Percentiles rank a stretch among this genome's conserved stretches.
phyloP scores from a whole-genome alignment of 1,284 basidiomycete species.

The Rhodofomes roseus region DNA sequence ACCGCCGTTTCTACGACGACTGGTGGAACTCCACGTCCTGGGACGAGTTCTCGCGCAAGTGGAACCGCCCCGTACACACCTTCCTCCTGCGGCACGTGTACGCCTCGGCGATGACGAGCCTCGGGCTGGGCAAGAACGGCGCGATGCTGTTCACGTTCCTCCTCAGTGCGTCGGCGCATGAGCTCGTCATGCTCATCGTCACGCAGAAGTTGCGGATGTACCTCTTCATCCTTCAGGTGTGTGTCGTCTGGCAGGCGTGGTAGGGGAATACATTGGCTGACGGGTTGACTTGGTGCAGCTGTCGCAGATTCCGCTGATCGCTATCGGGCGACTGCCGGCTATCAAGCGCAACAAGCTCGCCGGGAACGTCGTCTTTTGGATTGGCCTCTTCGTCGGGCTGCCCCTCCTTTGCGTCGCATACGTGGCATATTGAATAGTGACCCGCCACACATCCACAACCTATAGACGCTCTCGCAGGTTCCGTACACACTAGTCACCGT shows the following conservation, averaged over 20 bases:
- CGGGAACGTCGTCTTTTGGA: constrained; percentile 89
- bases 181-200: constrained; percentile 96
- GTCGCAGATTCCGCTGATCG: constrained; percentile 89
- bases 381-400: constrained; percentile 88
- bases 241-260: constrained; percentile 3
- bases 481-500: too few species aligned
- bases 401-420: constrained; percentile 89
- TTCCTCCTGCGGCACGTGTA: constrained; percentile 96
- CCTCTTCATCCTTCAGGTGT: constrained; percentile 62
- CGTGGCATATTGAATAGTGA: constrained; percentile 52
- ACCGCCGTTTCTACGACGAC: constrained; percentile 96
- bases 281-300: constrained; percentile 45
- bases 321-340: constrained; percentile 70
- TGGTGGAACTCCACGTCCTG: constrained; percentile 98
- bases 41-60: constrained; percentile 96
- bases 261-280: background rate
- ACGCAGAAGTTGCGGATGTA: constrained; percentile 89
- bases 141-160: constrained; percentile 94
- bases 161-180: constrained; percentile 85
- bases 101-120: constrained; percentile 78
- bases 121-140: constrained; percentile 67
- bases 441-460: background rate
- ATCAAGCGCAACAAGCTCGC: constrained; percentile 79
- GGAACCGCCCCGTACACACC: constrained; percentile 91
- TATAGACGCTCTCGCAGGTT: background rate